Percentiles rank a stretch among this genome's conserved stretches.
Evolutionary conservation across 2,329 filamentous ascomycete species (phyloP).

Genomic region (Colletotrichum sp.): DNA sequence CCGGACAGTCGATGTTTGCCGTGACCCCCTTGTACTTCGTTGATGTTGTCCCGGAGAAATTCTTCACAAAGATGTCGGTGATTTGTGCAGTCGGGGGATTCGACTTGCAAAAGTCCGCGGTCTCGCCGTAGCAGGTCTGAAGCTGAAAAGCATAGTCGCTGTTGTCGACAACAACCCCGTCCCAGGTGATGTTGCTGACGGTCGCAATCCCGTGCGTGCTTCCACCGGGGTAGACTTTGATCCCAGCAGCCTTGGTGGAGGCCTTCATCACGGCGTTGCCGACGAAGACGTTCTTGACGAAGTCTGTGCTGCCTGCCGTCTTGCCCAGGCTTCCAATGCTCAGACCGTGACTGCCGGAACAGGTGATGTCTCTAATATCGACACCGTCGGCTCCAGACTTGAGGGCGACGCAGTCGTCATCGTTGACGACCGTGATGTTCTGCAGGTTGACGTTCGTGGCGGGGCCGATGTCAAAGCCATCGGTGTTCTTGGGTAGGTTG

Average conservation of each 20-base stretch:
- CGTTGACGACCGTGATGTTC: constrained; percentile 40
- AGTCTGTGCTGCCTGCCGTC: constrained; percentile 33
- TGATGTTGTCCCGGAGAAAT: constrained; percentile 42
- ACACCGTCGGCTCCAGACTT: constrained; percentile 44
- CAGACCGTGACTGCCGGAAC: constrained; percentile 50
- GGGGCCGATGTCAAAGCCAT: constrained; percentile 47
- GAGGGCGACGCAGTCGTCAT: constrained; percentile 49
- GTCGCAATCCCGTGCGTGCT: constrained; percentile 36
- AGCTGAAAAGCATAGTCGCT: constrained; percentile 50
- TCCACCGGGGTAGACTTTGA: constrained; percentile 49
- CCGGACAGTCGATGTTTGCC: constrained; percentile 42
- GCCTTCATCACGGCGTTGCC: constrained; percentile 43
- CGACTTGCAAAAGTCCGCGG: constrained; percentile 36
- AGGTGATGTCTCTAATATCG: constrained; percentile 44
- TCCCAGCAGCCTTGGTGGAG: constrained; percentile 48
- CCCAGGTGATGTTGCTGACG: constrained; percentile 47
- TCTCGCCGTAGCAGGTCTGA: constrained; percentile 47
- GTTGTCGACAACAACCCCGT: constrained; percentile 35
- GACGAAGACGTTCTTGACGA: constrained; percentile 47
- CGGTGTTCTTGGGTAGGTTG: constrained; percentile 43
- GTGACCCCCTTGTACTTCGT: constrained; percentile 37
- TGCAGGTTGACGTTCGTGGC: constrained; percentile 39
- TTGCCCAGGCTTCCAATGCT: constrained; percentile 51
- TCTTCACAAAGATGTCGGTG: constrained; percentile 38
- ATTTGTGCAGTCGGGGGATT: constrained; percentile 38